Conservation (phyloP, 768 basidiomycete genomes). For the Boletus edulis region DNA sequence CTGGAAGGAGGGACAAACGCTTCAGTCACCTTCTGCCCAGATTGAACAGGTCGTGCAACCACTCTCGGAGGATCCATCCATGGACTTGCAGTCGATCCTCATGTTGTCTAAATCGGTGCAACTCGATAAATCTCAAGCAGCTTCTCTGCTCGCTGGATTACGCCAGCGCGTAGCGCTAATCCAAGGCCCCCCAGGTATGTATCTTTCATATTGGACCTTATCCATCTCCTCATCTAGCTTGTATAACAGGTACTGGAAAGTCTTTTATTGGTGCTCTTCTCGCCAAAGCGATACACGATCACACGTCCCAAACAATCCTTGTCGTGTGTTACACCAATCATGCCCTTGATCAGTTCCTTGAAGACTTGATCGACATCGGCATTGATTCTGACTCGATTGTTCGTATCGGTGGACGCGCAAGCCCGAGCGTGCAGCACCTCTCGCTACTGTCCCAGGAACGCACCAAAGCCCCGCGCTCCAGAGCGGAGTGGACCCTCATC, state of each 20-base stretch:
- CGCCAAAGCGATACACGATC: slow-evolving; percentile 56
- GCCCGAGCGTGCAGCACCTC: slow-evolving; percentile 45
- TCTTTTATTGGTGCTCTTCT: slow-evolving; percentile 70
- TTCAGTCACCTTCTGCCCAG: slow-evolving; percentile 5
- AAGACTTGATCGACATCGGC: slow-evolving; percentile 58
- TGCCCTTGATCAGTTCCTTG: slow-evolving; percentile 68
- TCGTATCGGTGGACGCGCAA: slow-evolving; percentile 58
- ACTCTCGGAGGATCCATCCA: slow-evolving; percentile 30
- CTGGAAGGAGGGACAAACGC: slow-evolving; percentile 41
- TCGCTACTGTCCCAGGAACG: slow-evolving; percentile 41
- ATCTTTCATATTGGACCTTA: not conserved
- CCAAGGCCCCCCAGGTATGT: slow-evolving; percentile 68
- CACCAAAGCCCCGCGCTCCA: slow-evolving; percentile 20
- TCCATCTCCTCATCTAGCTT: not conserved
- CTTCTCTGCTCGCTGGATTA: slow-evolving; percentile 49
- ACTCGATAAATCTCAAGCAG: slow-evolving; percentile 52
- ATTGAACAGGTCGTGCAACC: slow-evolving; percentile 24
- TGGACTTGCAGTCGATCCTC: slow-evolving; percentile 42
- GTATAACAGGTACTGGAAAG: slow-evolving; percentile 61
- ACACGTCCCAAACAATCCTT: slow-evolving; percentile 49
- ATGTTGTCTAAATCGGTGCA: slow-evolving; percentile 36
- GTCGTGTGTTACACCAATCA: slow-evolving; percentile 77
- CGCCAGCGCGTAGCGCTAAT: slow-evolving; percentile 58
- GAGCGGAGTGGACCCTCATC: slow-evolving; percentile 41
- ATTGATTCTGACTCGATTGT: slow-evolving; percentile 51